Evolutionary conservation across 345 rosid genomes (phyloP), one percentile per base, ranked within the genome.

Genomic region (Stellera chamaejasme): DNA sequence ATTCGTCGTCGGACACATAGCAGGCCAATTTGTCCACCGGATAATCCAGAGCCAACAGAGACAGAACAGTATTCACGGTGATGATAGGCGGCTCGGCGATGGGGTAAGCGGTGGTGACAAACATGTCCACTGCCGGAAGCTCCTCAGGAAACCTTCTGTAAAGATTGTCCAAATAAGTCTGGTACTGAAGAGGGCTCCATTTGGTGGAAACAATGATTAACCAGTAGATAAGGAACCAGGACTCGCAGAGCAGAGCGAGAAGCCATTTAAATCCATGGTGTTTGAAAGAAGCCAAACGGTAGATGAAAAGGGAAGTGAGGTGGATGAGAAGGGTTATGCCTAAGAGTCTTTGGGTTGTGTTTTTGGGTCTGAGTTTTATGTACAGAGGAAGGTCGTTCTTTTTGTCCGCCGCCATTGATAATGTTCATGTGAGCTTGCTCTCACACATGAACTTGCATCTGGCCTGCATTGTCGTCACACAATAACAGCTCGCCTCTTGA

Each of bases 271-370:
- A n/a, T 16, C 10, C 90, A 46, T 69, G 75, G 52, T 56, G 45
- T 2, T 39, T n/a, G 23, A 78, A 65, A 42, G 57, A 39, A 10
- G 56, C 11, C 39, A 80, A 26, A 41, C 86, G 86, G 56, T 78
- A 72, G 14, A 16, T 7, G 14, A 80, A 66, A 6, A 78, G 68
- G 28, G 80, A 67, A 10, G 55, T 2, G 25, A 78, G 10, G 72
- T 10, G 43, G n/a, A n/a, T n/a, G n/a, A n/a, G n/a, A n/a, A n/a
- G n/a, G n/a, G n/a, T n/a, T n/a, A n/a, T n/a, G n/a, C 78, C 90
- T 0, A 63, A 12, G 9, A 58, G 59, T 73, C 82, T 74, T 26
- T 68, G 71, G 0, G 27, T 10, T 8, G 58, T 45, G 72, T 61
- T 68, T 60, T 73, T 77, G 10, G 7, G 51, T 11, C 26, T 11